Evolutionary conservation across 441 rosid genomes (phyloP), one percentile per base, ranked within the genome.

Genomic region (Pelargonium australe): DNA sequence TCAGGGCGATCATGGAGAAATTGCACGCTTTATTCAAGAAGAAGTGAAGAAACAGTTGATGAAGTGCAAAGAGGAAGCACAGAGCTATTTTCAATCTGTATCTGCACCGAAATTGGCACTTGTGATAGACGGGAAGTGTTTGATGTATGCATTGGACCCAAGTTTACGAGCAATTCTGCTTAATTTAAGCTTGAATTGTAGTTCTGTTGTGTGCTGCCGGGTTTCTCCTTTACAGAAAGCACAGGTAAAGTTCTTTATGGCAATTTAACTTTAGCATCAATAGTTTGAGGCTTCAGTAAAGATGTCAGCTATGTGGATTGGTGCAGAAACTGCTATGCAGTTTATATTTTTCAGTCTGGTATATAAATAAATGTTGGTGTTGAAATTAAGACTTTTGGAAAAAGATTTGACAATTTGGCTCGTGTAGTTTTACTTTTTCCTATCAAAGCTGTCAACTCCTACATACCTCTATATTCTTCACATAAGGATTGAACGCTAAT

Each of bases 221-320:
- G 99, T 96, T 79, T 96, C 98, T 74, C 99, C 99, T 47, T 80
- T 96, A 68, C 99, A 92, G 82, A 96, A 96, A 84, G 98, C 99
- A 37, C 99, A 96, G 97, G 99, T 96, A 75, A 79, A 51, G 68
- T 69, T 70, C 62, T 34, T 63, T 41, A 58, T 45, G 60, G 68
- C 44, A 41, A 53, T 63, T 43, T 7, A 4, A 60, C 47, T 64
- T 2, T 53, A 28, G 13, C 7, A 19, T 47, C 66, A 65, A n/a
- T 7, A n/a, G 43, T 40, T 40, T 16, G 40, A 34, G 67, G 67
- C 41, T 68, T 65, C 45, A 19, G 17, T 37, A 37, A 37, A 37
- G 41, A 37, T 37, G 41, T 37, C 41, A 37, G 41, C 7, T 37
- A 8, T 37, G 41, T 31, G 34, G 63, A 5, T 19, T 61, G 28